A percentile compares a stretch with the other conserved stretches of the same genome.
These are phyloP conservation scores for Imleria badia DNA, from an alignment of 768 basidiomycete species.

Conservation along the genomic window DNA sequence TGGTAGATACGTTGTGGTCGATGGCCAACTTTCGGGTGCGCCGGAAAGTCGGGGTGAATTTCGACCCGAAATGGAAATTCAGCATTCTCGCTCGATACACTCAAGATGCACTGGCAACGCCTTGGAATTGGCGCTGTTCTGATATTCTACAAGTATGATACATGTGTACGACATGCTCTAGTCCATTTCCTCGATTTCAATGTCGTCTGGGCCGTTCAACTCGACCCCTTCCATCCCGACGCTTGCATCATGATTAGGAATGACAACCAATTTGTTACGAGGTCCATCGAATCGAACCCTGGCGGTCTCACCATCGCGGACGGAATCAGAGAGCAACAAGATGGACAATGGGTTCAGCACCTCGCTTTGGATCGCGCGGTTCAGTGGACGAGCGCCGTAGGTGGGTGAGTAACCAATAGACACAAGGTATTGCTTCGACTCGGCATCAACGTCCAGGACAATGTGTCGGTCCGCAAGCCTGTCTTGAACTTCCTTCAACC, in stretches of 20 bases:
- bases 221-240: slow-evolving; percentile 46
- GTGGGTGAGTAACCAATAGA: slow-evolving; percentile 75
- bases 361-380: slow-evolving; percentile 88
- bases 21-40: background rate
- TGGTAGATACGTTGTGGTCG: slow-evolving; percentile 9
- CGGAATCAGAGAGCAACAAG: slow-evolving; percentile 77
- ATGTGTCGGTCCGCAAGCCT: slow-evolving; percentile 82
- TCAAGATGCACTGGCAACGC: no score
- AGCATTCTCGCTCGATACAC: no score
- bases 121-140: background rate
- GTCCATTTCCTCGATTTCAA: slow-evolving; percentile 26
- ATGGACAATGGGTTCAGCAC: slow-evolving; percentile 88
- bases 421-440: slow-evolving; percentile 72
- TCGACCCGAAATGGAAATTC: slow-evolving; percentile 17
- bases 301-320: slow-evolving; percentile 80
- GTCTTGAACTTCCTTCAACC: slow-evolving; percentile 81
- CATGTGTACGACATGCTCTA: background rate
- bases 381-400: slow-evolving; percentile 92
- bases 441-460: slow-evolving; percentile 70
- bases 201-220: slow-evolving; percentile 61
- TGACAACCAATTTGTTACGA: slow-evolving; percentile 71
- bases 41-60: background rate
- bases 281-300: slow-evolving; percentile 77
- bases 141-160: background rate
- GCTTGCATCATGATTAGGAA: slow-evolving; percentile 78